Evolutionary conservation across 495 filamentous ascomycete genomes (phyloP), one percentile per base, ranked within the genome.

Genomic region (Ramalina peruviana): DNA sequence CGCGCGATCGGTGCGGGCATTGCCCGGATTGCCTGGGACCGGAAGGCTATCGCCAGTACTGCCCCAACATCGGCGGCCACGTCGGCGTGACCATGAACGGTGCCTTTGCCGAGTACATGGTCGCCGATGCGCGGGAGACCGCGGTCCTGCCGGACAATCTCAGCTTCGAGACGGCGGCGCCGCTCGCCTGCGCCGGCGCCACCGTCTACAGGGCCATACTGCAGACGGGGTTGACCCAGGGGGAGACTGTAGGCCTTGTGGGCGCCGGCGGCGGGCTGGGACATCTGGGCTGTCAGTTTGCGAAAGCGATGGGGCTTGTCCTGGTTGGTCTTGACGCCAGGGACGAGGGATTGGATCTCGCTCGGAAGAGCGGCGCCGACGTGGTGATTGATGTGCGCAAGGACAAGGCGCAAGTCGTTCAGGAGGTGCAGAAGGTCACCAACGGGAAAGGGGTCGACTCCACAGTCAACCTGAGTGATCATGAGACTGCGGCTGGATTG

Each of bases 241-340:
- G 74, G 1, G 60, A 77, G 58, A 71, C 67, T 62, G 30, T 80
- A 13, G 68, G 62, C 3, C 65, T 80, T 36, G 66, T 79, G 1
- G 76, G 76, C 12, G 65, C 67, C 3, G 78, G 76, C n/a, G 76
- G 76, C 16, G 77, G 77, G 12, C 60, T 81, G 15, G 76, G 78
- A 1, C 75, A 80, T 60, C 43, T 79, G 13, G 72, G 66, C 1
- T 56, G 66, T 25, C 77, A 79, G 53, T 77, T 76, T 60, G 73
- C 73, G 7, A 76, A 68, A 49, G 71, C 68, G 16, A 57, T 64
- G 52, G 76, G 76, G 0, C 53, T 78, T 43, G 58, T 60, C 42
- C 67, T 79, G 16, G 62, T 79, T 19, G 78, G 69, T 1, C 59
- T 80, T 43, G 78, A 79, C 50, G 75, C 74, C 36, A 56, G 75